Conservation (phyloP, 1,139 yeast species). For the Keqinozyma sinolaborantium region DNA sequence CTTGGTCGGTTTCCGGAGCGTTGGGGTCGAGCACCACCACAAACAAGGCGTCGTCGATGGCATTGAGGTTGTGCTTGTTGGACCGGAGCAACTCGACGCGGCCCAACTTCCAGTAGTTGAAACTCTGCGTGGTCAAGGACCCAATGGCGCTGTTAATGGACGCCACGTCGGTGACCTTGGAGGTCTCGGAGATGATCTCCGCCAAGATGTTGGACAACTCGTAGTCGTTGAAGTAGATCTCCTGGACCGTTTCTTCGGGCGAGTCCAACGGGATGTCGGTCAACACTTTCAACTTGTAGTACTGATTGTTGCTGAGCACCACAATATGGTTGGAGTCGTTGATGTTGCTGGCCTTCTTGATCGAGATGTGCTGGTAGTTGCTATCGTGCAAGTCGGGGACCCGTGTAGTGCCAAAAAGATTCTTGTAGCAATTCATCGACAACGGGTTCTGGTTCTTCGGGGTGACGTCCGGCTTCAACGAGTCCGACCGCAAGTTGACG, state of each 20-base stretch:
- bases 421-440: constrained; percentile 65
- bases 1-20: constrained; percentile 49
- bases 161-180: constrained; percentile 33
- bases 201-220: constrained; percentile 53
- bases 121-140: constrained; percentile 65
- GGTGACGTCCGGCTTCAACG: constrained; percentile 54
- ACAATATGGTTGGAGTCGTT: constrained; percentile 48
- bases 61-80: constrained; percentile 40
- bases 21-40: constrained; percentile 63
- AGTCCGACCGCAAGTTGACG: constrained; percentile 50
- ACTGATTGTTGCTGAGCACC: constrained; percentile 60
- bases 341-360: constrained; percentile 22
- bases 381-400: constrained; percentile 45
- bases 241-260: constrained; percentile 22
- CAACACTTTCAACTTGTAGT: constrained; percentile 58
- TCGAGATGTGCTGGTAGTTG: constrained; percentile 23
- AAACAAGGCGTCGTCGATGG: constrained; percentile 63
- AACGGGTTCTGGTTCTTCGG: constrained; percentile 49
- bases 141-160: constrained; percentile 58
- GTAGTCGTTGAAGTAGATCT: constrained; percentile 49
- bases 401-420: constrained; percentile 67
- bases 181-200: constrained; percentile 45
- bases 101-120: constrained; percentile 59
- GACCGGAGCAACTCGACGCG: constrained; percentile 46
- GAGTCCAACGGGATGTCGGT: constrained; percentile 17